Evolutionary conservation across 208 protist species (phyloP).

Genomic region (Crithidia sp.): DNA sequence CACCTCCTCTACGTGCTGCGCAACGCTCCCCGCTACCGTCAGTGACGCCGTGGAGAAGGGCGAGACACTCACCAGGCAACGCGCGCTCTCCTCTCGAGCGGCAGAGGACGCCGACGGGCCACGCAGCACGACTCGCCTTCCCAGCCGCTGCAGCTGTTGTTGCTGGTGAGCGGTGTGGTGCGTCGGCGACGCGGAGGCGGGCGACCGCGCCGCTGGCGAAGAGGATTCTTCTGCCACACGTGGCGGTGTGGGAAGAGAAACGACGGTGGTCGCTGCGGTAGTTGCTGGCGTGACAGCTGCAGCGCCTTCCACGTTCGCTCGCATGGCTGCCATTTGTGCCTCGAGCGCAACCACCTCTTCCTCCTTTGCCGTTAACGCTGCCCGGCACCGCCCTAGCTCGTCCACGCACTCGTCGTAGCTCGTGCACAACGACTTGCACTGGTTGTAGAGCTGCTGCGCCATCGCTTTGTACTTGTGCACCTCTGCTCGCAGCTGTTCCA

Average conservation of each 20-base stretch:
- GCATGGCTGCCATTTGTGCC: slow-evolving; percentile 5
- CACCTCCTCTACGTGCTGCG: not conserved
- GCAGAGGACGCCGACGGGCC: slow-evolving; percentile 1
- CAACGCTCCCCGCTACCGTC: not conserved
- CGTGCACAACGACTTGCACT: slow-evolving; percentile 61
- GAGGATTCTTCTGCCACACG: not conserved
- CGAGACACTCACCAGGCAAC: slow-evolving; percentile 34
- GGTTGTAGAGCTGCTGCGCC: slow-evolving; percentile 53
- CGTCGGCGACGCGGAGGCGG: not conserved
- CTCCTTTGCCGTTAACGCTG: slow-evolving; percentile 26
- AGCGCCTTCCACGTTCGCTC: no score
- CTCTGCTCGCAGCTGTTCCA: slow-evolving; percentile 20
- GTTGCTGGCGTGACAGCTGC: not conserved
- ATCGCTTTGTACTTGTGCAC: slow-evolving; percentile 48
- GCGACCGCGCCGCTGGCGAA: slow-evolving; percentile 6
- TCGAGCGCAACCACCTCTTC: slow-evolving; percentile 34
- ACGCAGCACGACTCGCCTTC: not conserved
- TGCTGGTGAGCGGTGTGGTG: slow-evolving; percentile 3
- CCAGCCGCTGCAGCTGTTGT: not conserved
- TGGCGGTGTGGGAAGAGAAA: not conserved
- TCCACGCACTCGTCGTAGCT: slow-evolving; percentile 69
- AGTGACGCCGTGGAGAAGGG: slow-evolving; percentile 33
- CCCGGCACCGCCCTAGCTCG: slow-evolving; percentile 38
- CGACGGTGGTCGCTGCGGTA: not conserved
- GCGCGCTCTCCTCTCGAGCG: slow-evolving; percentile 20